Evolutionary conservation across 2,329 filamentous ascomycete genomes (phyloP), one percentile per base, ranked within the genome.

Genomic region (Sphaerulina populicola): DNA sequence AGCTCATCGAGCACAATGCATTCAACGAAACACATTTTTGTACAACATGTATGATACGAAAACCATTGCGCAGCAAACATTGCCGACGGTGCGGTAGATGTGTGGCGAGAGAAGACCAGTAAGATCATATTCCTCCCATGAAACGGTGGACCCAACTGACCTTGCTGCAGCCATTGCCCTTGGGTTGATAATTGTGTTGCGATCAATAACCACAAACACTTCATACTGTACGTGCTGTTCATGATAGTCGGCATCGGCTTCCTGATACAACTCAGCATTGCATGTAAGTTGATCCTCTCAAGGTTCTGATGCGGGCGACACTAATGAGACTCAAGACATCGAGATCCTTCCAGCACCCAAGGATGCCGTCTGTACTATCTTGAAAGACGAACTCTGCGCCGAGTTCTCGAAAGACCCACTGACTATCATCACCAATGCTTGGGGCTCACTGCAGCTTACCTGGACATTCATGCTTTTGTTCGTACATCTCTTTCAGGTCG

Each of bases 161-260:
- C 3, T 10, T 10, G 30, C 40, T n/a, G 30, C 58, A 94, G 88
- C 65, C 93, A 98, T 66, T 98, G 93, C 64, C 93, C 93, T 0
- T 98, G 93, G 93, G 87, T 97, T 21, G 86, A 94, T 71, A 97
- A 96, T 69, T 98, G 93, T 63, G 81, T 98, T 38, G 93, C 88
- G 39, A 80, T 93, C 57, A 97, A 97, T 72, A 98, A 97, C 68
- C 86, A 97, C 64, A 83, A 93, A 11, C 90, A 96, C 61, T 98
- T 98, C 69, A 86, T 96, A 64, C 73, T 96, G 44, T 98, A 97
- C 67, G 78, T 98, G 14, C 72, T 94, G 38, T 82, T 72, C 62
- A 72, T 98, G 56, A 86, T 88, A 49, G 57, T 86, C 12, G 88
- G 88, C 29, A 85, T 97, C 33, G 58, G 86, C 2, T 62, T 80